These are phyloP conservation scores for Stephanodiscus triporus DNA, from an alignment of 108 stramenopile species.

Conservation along the genomic window DNA sequence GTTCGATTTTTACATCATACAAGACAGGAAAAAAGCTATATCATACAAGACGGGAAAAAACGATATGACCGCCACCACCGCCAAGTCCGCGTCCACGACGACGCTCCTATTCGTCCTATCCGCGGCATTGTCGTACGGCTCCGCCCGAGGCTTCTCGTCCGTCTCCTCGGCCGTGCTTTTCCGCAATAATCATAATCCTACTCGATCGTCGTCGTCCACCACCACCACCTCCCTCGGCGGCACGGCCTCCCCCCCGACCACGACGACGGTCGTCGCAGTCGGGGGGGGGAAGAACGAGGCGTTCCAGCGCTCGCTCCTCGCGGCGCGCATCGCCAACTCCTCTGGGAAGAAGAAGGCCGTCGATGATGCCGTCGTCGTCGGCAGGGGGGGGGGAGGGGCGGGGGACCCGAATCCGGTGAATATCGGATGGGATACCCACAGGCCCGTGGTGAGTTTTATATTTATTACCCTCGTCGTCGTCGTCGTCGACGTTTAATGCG, in stretches of 20 bases:
- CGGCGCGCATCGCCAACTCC: conserved; percentile 39
- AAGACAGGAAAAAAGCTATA: too few relatives aligned
- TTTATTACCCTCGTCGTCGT: neutral
- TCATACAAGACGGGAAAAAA: too few relatives aligned
- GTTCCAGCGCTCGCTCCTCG: conserved; percentile 45
- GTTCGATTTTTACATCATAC: too few relatives aligned
- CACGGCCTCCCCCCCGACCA: conserved; percentile 11
- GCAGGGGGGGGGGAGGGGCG: too few relatives aligned
- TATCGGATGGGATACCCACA: conserved; percentile 93
- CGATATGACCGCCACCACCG: too few relatives aligned
- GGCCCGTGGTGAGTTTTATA: conserved; percentile 63
- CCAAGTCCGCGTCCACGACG: too few relatives aligned
- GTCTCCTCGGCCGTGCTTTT: neutral
- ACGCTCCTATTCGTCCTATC: conserved; percentile 27
- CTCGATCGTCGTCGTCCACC: neutral
- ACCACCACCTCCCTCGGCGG: neutral
- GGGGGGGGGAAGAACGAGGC: conserved; percentile 31
- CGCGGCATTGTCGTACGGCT: conserved; percentile 14
- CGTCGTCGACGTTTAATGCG: too few relatives aligned
- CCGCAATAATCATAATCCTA: too few relatives aligned
- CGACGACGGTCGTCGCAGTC: conserved; percentile 5
- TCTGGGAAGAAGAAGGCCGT: conserved; percentile 13
- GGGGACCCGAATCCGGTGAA: conserved; percentile 80
- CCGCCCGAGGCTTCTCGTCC: conserved; percentile 30
- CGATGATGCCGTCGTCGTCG: conserved; percentile 50